phyloP scores from a whole-genome alignment of 176 grass and related monocot genomes.

The Oryza longistaminata region DNA sequence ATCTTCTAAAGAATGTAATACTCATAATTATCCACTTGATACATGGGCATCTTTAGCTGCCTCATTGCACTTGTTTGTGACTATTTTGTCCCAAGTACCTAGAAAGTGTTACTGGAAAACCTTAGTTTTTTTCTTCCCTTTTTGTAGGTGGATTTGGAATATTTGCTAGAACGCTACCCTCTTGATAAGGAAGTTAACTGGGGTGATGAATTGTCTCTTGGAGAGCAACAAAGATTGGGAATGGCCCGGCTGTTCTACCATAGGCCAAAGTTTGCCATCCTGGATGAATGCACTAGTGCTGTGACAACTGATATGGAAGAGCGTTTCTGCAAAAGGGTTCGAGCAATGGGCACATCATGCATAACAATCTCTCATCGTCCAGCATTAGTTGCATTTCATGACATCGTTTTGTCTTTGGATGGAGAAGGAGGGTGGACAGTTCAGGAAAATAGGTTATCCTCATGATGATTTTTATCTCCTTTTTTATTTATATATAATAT shows the following conservation, averaged over 20 bases:
- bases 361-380: conserved; percentile 97
- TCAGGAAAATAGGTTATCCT: conserved; percentile 82
- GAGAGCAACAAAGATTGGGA: conserved; percentile 97
- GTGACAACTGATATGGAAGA: conserved; percentile 99
- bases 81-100: background rate
- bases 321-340: conserved; percentile 86
- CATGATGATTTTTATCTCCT: conserved; percentile 10
- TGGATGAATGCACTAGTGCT: conserved; percentile 98
- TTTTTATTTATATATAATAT: conserved; percentile 1
- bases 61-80: conserved; percentile 7
- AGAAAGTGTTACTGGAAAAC: conserved; percentile 6
- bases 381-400: conserved; percentile 98
- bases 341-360: conserved; percentile 94
- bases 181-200: conserved; percentile 91
- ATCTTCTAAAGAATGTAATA: conserved; percentile 94
- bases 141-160: conserved; percentile 93
- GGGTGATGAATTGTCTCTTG: conserved; percentile 94
- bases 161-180: conserved; percentile 92
- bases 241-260: conserved; percentile 99
- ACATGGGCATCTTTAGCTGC: conserved; percentile 1
- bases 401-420: conserved; percentile 92
- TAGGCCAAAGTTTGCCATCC: conserved; percentile 96
- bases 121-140: conserved; percentile 25
- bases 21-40: conserved; percentile 12
- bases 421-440: conserved; percentile 91